Evolutionary conservation across 108 stramenopile genomes (phyloP).

Genomic region (Stephanodiscus minutulus): DNA sequence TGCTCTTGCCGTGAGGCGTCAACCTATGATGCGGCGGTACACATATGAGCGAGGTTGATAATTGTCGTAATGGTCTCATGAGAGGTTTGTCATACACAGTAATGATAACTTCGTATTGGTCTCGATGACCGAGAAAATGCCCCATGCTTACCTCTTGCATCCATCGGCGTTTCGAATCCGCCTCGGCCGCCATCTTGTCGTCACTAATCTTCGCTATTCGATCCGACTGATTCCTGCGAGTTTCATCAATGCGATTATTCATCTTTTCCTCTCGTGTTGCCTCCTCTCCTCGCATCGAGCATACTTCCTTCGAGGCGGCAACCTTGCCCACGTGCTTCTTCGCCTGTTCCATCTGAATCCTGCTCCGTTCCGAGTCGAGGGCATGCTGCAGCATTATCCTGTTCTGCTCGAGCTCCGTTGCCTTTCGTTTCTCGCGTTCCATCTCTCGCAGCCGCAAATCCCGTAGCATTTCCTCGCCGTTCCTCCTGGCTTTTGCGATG

Average conservation of each 20-base stretch:
- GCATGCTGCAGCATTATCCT: conserved; percentile 44
- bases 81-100: no score
- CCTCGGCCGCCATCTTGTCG: conserved; percentile 33
- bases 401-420: conserved; percentile 39
- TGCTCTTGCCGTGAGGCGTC: conserved; percentile 48
- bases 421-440: conserved; percentile 17
- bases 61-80: no score
- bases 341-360: conserved; percentile 37
- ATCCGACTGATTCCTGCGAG: conserved; percentile 37
- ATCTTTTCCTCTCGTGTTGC: conserved; percentile 35
- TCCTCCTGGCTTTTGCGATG: conserved; percentile 23
- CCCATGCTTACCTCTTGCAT: conserved; percentile 34
- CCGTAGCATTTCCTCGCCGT: conserved; percentile 30
- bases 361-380: conserved; percentile 37
- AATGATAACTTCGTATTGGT: not conserved
- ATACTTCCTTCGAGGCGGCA: conserved; percentile 23
- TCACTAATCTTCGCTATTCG: conserved; percentile 37
- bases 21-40: conserved; percentile 1
- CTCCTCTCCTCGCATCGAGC: conserved; percentile 32
- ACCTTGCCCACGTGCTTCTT: conserved; percentile 51
- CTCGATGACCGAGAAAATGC: not conserved
- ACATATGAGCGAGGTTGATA: not conserved
- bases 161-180: conserved; percentile 22
- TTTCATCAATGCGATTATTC: conserved; percentile 28
- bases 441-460: conserved; percentile 25